Evolutionary conservation across 768 basidiomycete genomes (phyloP), one percentile per base, ranked within the genome.

Genomic region (Suillus placidus): DNA sequence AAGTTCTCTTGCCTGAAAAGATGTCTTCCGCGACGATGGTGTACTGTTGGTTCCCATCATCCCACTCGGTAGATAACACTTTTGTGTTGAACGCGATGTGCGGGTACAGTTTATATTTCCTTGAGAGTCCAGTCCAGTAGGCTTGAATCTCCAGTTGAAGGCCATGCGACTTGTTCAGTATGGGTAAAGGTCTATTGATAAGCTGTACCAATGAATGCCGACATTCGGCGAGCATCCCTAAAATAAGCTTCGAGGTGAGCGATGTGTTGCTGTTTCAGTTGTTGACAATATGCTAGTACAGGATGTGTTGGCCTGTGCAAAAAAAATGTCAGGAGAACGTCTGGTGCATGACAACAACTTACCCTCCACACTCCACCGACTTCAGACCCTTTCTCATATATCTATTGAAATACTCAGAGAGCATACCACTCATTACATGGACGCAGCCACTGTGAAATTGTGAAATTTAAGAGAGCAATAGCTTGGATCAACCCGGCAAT

Each of bases 361-460:
- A 85, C 84, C 65, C 82, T 77, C 84, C 85, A 86, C 38, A 83
- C 83, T 47, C 85, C 84, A 10, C 85, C 85, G 20, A 85, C 77
- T 40, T 80, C 79, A 4, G 60, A 56, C 6, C 72, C 79, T 63
- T 82, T 81, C 68, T 86, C 85, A 42, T 79, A 83, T n/a, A 85
- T 81, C 85, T 85, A 67, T 61, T 20, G 32, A 6, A 20, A 16
- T 23, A 43, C n/a, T 51, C 45, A 10, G 38, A 10, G 34, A 61
- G n/a, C 32, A 45, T n/a, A 8, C 38, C 35, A 20, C 13, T 16
- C 62, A 23, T 23, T 13, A 32, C 2, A 37, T 60, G 10, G 20
- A 42, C 13, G 4, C 54, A 63, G 79, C 47, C 67, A 81, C 85
- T 18, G 72, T 79, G 62, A 84, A 84, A 62, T 82, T 80, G 5